Evolutionary conservation across 1,139 yeast genomes (phyloP), one percentile per base, ranked within the genome.

Genomic region (Diutina catenulata): DNA sequence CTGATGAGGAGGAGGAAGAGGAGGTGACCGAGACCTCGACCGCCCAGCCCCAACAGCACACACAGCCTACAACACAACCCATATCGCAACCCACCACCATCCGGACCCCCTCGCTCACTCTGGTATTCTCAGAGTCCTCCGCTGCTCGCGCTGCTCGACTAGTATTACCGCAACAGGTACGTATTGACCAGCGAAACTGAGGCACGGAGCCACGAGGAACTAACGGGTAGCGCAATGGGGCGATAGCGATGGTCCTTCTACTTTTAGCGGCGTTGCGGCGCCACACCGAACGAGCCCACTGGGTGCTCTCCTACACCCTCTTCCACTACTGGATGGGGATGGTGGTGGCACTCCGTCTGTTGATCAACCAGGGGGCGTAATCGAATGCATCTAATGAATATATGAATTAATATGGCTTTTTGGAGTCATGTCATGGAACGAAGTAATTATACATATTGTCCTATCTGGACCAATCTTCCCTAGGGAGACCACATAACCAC

Each of bases 21-120:
- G 50, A 54, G 33, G 49, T 49, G 37, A 59, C 60, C 7, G 40
- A 42, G 18, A 40, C 36, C 37, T 3, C 21, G 15, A 22, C 36
- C 11, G 13, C n/a, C 26, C 26, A 11, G 9, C 26, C 6, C 9
- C 26, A 8, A 8, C 26, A 9, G 5, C 26, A 3, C 26, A 13
- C n/a, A n/a, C n/a, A n/a, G n/a, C n/a, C n/a, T n/a, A n/a, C n/a
- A n/a, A n/a, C n/a, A n/a, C n/a, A n/a, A n/a, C n/a, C n/a, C n/a
- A n/a, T n/a, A 21, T 21, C 9, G 23, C 9, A 7, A 5, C 28
- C 28, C 13, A 25, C 8, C 28, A 25, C 8, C 7, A 25, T 5
- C 14, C 7, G n/a, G 14, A 25, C 8, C 28, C 28, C 28, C n/a
- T n/a, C n/a, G n/a, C n/a, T n/a, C n/a, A n/a, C n/a, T n/a, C n/a